Evolutionary conservation across 768 basidiomycete genomes (phyloP).

Genomic region (Rhodotorula paludigena): DNA sequence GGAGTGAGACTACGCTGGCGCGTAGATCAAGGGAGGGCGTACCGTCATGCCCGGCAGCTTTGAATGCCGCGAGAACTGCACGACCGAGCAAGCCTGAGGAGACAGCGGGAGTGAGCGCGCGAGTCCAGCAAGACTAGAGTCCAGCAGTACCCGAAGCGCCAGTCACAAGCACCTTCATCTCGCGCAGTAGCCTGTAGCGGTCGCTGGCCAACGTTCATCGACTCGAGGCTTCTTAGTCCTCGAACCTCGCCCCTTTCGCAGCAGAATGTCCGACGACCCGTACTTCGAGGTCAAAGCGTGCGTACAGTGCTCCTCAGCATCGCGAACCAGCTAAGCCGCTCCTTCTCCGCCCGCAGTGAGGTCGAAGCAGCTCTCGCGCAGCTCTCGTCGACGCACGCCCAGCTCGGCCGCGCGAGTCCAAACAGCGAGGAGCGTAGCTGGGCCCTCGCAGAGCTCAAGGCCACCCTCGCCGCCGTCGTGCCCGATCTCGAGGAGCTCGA

Average conservation of each 20-base stretch:
- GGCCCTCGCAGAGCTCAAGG: slow-evolving; percentile 58
- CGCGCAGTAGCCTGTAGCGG: no score
- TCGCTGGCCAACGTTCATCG: no score
- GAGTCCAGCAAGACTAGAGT: rapidly evolving
- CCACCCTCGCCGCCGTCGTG: slow-evolving; percentile 69
- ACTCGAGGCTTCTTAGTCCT: background rate
- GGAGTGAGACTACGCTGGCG: background rate
- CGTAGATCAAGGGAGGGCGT: background rate
- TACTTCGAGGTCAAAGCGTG: slow-evolving; percentile 64
- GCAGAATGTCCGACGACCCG: slow-evolving; percentile 56
- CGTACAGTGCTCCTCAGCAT: background rate
- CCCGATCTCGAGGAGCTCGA: slow-evolving; percentile 90
- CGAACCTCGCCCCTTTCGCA: background rate
- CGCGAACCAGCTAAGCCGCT: background rate
- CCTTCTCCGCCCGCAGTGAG: slow-evolving; percentile 56
- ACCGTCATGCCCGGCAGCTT: no score
- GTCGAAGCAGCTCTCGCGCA: slow-evolving; percentile 69
- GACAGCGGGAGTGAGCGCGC: background rate
- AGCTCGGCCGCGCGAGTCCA: slow-evolving; percentile 62
- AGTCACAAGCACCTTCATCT: slow-evolving; percentile 16
- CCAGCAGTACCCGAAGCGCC: slow-evolving; percentile 12
- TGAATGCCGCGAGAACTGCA: slow-evolving; percentile 56
- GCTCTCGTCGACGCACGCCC: slow-evolving; percentile 66
- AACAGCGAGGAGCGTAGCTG: slow-evolving; percentile 23
- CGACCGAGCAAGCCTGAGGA: slow-evolving; percentile 75